These are phyloP conservation scores for Cryptosporidium felis DNA, from an alignment of 169 alveolate genomes.

Conservation along the genomic window DNA sequence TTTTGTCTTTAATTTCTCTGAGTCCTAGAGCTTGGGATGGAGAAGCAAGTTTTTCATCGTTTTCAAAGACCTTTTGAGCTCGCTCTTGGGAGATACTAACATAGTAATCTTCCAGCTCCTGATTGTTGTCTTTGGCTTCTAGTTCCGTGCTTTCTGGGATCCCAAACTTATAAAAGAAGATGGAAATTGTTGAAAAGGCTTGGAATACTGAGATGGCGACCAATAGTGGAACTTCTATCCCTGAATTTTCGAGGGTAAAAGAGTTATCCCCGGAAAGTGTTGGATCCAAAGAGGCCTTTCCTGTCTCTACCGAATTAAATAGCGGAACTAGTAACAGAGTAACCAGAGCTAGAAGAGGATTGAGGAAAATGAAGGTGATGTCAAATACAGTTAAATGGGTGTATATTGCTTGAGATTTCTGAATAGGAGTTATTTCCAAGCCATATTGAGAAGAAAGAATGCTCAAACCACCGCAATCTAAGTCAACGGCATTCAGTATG, in stretches of 20 bases:
- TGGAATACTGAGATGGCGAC: background rate
- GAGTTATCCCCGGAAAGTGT: too few relatives aligned
- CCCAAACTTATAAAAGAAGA: constrained; percentile 11
- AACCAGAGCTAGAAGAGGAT: background rate
- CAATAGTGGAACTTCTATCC: constrained; percentile 6
- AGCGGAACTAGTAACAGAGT: background rate
- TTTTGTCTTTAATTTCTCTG: background rate
- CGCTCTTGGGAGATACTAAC: background rate
- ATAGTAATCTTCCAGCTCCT: background rate
- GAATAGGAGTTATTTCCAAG: constrained; percentile 30
- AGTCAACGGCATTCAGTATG: constrained; percentile 24
- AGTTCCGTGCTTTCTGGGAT: background rate
- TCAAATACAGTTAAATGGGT: constrained; percentile 35
- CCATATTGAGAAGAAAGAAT: constrained; percentile 12
- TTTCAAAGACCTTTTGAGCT: constrained; percentile 2
- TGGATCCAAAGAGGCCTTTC: background rate
- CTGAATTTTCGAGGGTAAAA: background rate
- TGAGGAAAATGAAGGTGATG: constrained; percentile 10
- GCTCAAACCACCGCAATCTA: constrained; percentile 49
- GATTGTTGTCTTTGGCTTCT: background rate
- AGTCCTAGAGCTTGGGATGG: background rate
- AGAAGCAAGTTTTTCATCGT: background rate
- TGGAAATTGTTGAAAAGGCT: constrained; percentile 5
- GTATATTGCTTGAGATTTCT: constrained; percentile 35
- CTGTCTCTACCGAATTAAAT: background rate